A percentile compares a stretch with the other conserved stretches of the same genome.
Conservation (phyloP, 1,284 basidiomycete species). For the Mycena sp. region DNA sequence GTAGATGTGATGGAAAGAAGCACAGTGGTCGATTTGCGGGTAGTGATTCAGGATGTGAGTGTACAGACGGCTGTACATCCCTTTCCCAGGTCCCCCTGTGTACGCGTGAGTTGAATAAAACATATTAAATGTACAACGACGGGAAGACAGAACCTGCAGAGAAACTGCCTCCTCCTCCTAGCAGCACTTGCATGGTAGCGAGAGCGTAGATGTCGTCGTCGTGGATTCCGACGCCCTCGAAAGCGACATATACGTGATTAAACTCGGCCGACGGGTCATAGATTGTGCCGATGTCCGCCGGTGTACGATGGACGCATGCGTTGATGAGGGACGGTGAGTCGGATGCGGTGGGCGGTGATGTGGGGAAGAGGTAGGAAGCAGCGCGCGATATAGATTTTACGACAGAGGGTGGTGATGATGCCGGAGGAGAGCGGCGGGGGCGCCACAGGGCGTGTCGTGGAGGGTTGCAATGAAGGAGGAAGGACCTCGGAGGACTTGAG, state of each 20-base stretch:
- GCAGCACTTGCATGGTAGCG: conserved; percentile 94
- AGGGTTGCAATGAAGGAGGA: conserved; percentile 31
- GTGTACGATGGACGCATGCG: conserved; percentile 75
- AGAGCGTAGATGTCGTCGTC: conserved; percentile 95
- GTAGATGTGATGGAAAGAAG: conserved; percentile 99
- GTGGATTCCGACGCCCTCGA: conserved; percentile 92
- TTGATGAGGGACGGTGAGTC: conserved; percentile 33
- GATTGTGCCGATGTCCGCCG: conserved; percentile 83
- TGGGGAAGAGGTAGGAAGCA: conserved; percentile 75
- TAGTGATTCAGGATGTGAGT: conserved; percentile 98
- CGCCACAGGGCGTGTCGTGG: conserved; percentile 44
- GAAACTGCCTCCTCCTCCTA: conserved; percentile 94
- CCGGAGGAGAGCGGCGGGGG: conserved; percentile 52
- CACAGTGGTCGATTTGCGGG: conserved; percentile 94
- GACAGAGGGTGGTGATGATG: conserved; percentile 60
- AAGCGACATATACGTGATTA: conserved; percentile 93
- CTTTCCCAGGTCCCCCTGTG: conserved; percentile 90
- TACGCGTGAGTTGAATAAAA: conserved; percentile 4
- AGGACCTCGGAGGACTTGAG: conserved; percentile 60
- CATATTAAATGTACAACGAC: not conserved
- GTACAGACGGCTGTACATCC: conserved; percentile 98
- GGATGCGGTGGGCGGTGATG: conserved; percentile 35
- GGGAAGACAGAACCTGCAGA: conserved; percentile 65
- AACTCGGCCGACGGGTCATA: conserved; percentile 80
- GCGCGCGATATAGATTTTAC: conserved; percentile 79